Conservation (phyloP, 352 stramenopile genomes). For the Phytophthora pseudosyringae region DNA sequence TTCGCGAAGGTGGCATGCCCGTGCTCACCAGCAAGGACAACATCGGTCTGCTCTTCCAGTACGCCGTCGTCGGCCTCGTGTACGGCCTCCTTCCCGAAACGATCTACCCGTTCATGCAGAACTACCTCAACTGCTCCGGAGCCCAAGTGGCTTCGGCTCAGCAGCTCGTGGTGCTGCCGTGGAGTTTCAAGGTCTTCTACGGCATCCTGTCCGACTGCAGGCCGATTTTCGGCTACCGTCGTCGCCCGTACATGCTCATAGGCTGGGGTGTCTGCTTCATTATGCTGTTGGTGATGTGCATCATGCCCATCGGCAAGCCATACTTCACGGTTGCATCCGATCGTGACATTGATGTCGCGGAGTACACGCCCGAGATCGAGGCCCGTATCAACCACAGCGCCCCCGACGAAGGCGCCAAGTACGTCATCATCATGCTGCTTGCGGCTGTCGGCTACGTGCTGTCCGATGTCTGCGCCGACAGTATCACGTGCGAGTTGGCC, state of each 20-base stretch:
- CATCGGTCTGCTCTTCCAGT: slow-evolving; percentile 47
- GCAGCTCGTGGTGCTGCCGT: slow-evolving; percentile 41
- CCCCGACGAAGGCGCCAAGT: slow-evolving; percentile 41
- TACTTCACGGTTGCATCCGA: slow-evolving; percentile 44
- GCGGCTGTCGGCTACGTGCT: slow-evolving; percentile 79
- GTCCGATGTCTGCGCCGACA: slow-evolving; percentile 50
- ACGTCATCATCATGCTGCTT: slow-evolving; percentile 74
- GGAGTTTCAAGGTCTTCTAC: slow-evolving; percentile 18
- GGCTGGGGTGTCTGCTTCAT: slow-evolving; percentile 52
- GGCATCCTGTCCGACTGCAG: slow-evolving; percentile 46
- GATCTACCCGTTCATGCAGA: slow-evolving; percentile 51
- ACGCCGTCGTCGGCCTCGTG: slow-evolving; percentile 44
- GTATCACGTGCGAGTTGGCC: slow-evolving; percentile 40
- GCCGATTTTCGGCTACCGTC: slow-evolving; percentile 56
- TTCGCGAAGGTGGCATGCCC: slow-evolving; percentile 33
- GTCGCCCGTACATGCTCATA: slow-evolving; percentile 67
- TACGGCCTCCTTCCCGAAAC: slow-evolving; percentile 45
- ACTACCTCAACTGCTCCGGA: slow-evolving; percentile 49
- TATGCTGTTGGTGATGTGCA: slow-evolving; percentile 53
- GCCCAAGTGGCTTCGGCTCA: slow-evolving; percentile 42
- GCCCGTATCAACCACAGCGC: slow-evolving; percentile 45
- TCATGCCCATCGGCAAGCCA: slow-evolving; percentile 45
- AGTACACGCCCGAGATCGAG: slow-evolving; percentile 32
- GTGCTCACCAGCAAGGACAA: slow-evolving; percentile 39
- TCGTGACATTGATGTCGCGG: slow-evolving; percentile 12